Conservation (phyloP, 2,329 filamentous ascomycete genomes). For the Passalora sequoiae region DNA sequence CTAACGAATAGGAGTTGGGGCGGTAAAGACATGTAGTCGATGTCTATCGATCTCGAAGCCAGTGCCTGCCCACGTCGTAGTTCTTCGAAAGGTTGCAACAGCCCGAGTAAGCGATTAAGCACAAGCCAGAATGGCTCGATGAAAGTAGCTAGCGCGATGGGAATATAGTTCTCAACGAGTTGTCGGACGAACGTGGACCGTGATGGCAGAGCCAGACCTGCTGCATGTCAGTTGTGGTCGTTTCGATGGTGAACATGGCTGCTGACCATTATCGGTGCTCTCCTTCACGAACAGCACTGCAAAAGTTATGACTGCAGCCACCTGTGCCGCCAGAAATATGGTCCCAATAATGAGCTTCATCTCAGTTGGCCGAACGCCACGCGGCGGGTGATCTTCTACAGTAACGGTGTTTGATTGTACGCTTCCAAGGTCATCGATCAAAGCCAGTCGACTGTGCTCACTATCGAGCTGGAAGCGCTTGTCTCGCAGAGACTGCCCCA, state of each 20-base stretch:
- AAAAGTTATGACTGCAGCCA: constrained; percentile 9
- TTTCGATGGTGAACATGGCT: too few relatives aligned
- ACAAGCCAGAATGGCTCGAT: constrained; percentile 56
- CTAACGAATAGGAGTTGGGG: constrained; percentile 49
- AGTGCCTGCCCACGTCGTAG: constrained; percentile 40
- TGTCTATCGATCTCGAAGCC: constrained; percentile 32
- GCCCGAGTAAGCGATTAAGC: constrained; percentile 49
- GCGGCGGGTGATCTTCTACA: too few relatives aligned
- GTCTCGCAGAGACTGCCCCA: too few relatives aligned
- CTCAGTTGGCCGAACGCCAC: constrained; percentile 11
- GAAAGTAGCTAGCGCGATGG: constrained; percentile 51
- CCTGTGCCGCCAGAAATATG: constrained; percentile 14
- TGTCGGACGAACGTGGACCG: constrained; percentile 37
- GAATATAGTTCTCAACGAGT: constrained; percentile 48
- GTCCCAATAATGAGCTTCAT: constrained; percentile 14
- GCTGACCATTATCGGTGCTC: constrained; percentile 6
- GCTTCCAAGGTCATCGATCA: background rate
- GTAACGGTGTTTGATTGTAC: background rate
- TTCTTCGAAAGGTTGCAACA: constrained; percentile 53
- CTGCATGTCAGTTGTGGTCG: background rate
- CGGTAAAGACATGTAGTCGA: constrained; percentile 53
- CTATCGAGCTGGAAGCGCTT: too few relatives aligned
- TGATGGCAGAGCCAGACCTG: constrained; percentile 38
- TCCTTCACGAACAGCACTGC: constrained; percentile 9
- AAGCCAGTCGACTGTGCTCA: constrained; percentile 18